Base-by-base conservation (phyloP, 129 eudicot species). In the Lonicera japonica region DNA sequence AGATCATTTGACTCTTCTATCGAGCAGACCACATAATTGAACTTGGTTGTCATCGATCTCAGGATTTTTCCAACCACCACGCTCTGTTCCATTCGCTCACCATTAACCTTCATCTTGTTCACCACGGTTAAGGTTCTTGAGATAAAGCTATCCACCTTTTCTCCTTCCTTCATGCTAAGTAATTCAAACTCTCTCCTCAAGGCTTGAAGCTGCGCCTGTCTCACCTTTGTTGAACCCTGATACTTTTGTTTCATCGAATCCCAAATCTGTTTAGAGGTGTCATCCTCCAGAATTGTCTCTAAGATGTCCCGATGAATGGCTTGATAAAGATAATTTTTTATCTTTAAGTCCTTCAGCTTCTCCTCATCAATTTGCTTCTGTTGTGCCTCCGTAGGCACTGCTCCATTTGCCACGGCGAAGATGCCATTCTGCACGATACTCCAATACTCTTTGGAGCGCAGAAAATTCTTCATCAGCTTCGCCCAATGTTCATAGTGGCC, bases 31-130 rank as follows among this genome's bases (percentile, higher is more conserved):
- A 58, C 15, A n/a, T 58, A 58, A 29, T 29, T 16, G 22, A 58
- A 58, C 29, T 7, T 58, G 1, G 24, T 3, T 5, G 47, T 58
- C 14, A 58, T 5, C 0, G 63, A 34, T 15, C 63, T 8, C 15
- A 58, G 5, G 1, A 58, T 15, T 5, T 58, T 58, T 1, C 8
- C 43, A 14, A 57, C 21, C 6, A 15, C 17, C 15, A 14, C n/a
- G 50, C 13, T 14, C 13, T 45, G 15, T 10, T 45, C 50, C 50
- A 45, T 45, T 14, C n/a, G 22, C 24, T 56, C 60, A 21, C 60
- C 60, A 56, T 56, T 21, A 4, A 56, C n/a, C 38, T 23, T 21
- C 60, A 56, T 56, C 17, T 56, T 56, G 60, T 56, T 56, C n/a
- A 8, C 38, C 2, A 56, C 17, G 2, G 3, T 23, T 16, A 56